Evolutionary conservation across 192 early-diverging fungal genomes (phyloP), one percentile per base, ranked within the genome.

Genomic region (Coemansia sp.): DNA sequence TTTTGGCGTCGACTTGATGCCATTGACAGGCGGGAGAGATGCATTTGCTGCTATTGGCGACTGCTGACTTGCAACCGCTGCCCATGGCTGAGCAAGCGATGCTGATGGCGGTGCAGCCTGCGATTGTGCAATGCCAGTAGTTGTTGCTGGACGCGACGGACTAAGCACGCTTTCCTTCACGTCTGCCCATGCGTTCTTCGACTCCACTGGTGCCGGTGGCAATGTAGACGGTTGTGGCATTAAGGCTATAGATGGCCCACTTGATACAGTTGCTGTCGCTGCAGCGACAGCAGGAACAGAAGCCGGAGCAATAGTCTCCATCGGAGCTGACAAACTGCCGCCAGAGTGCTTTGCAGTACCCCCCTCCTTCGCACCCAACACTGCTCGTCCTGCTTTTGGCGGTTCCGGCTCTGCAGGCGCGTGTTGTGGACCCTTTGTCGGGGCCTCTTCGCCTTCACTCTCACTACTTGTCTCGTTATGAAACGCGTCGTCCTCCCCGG

Each of bases 401-500:
- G 71, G 67, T 31, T 78, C 76, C 9, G 65, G 58, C 50, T 67
- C 71, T 30, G 60, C 18, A 2, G 52, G 52, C 26, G 55, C 26
- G 19, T 12, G n/a, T 44, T 56, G 41, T 44, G 19, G 47, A 14
- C 14, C 23, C 52, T 53, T 54, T 16, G 48, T 3, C 61, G 32
- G 6, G 30, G 44, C 16, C 41, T 18, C 14, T 41, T 62, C 71
- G 27, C 47, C 38, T 16, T 54, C 62, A 66, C 58, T 65, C 31
- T 70, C 57, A 53, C 62, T 68, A 5, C 62, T 44, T 3, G 49
- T 26, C 23, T 69, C 67, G 62, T 63, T 69, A 56, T 65, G 54
- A 19, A 58, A 30, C 18, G 58, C 38, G 60, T 73, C 72, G 41
- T 92, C 93, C 4, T 94, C 94, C 54, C 85, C 73, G 12, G 84